Base-by-base conservation (phyloP, 371 early-diverging fungal genomes). In the Mortierella sp. region DNA sequence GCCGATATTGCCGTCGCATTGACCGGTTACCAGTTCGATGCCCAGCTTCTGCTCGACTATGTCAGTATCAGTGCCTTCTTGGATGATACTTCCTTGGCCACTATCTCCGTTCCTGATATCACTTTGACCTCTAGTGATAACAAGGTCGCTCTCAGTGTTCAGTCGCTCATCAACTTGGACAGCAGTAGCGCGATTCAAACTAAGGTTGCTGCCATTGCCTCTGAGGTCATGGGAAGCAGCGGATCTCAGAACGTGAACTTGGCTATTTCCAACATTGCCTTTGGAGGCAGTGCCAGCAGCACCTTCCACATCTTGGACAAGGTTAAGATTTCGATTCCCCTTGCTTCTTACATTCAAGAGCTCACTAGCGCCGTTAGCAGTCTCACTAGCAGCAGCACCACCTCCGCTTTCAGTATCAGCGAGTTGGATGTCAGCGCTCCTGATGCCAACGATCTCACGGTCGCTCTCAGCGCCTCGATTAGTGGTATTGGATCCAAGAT, bases 401-500 rank as follows among this genome's bases (percentile, higher is more conserved):
- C 62, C 32, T 61, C 75, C 52, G 63, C 68, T 41, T 72, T 81
- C 72, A 69, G 61, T 41, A 65, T 81, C 64, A 76, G 28, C 63
- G 38, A 75, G 38, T 22, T 81, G 66, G 81, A 81, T n/a, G 28
- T 81, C 52, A 66, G 69, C 41, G 81, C 81, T 28, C 76, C 76
- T 41, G 76, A 76, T 48, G 70, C 81, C 48, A 69, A 59, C 38
- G 81, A 81, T 28, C 69, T 81, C 28, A 69, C 76, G 9, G 33
- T 72, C 45, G 72, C 68, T 15, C 36, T 76, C n/a, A 72, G 58
- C 40, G 81, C 81, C 28, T 75, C 81, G 33, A 75, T 81, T 22
- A 69, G 81, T 5, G 81, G 81, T 13, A 75, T 75, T 62, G 81
- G 72, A 2, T 81, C 81, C 63, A 81, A 81, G 72, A 75, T 81